Conservation (phyloP, 176 grass and related monocot genomes). For the Melocanna baccifera region DNA sequence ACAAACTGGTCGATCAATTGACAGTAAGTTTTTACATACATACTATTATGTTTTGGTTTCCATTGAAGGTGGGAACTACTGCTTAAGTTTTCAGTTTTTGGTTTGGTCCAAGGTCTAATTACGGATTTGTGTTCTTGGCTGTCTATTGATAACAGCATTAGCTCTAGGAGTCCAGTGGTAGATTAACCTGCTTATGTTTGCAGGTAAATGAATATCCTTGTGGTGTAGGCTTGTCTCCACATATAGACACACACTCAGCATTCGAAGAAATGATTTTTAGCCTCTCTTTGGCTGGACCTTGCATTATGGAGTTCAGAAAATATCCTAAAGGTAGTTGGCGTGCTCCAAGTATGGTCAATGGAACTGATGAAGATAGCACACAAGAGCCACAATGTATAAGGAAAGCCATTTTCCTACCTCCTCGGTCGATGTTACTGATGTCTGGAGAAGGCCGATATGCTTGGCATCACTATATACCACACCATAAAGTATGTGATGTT, state of each 20-base stretch:
- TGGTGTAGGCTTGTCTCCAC: slow-evolving; percentile 92
- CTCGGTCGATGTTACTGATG: slow-evolving; percentile 83
- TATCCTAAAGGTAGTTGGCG: slow-evolving; percentile 63
- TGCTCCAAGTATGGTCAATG: slow-evolving; percentile 46
- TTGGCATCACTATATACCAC: slow-evolving; percentile 98
- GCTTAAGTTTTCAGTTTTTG: slow-evolving; percentile 11
- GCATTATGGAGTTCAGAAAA: slow-evolving; percentile 96
- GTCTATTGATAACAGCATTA: background rate
- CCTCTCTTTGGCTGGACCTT: slow-evolving; percentile 83
- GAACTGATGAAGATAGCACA: slow-evolving; percentile 39
- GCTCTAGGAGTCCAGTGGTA: background rate
- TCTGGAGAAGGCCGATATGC: slow-evolving; percentile 93
- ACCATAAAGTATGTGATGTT: slow-evolving; percentile 73
- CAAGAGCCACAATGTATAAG: slow-evolving; percentile 43
- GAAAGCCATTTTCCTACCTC: slow-evolving; percentile 80
- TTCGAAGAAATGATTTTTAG: slow-evolving; percentile 96
- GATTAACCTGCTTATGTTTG: slow-evolving; percentile 36
- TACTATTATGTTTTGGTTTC: background rate
- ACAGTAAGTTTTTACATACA: slow-evolving; percentile 54
- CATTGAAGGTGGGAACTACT: background rate
- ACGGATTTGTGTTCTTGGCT: background rate
- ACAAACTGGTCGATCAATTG: slow-evolving; percentile 72
- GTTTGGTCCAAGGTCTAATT: background rate
- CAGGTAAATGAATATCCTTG: slow-evolving; percentile 96
- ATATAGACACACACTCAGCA: slow-evolving; percentile 95